Evolutionary conservation across 345 rosid genomes (phyloP).

Genomic region (Hypericum perforatum): DNA sequence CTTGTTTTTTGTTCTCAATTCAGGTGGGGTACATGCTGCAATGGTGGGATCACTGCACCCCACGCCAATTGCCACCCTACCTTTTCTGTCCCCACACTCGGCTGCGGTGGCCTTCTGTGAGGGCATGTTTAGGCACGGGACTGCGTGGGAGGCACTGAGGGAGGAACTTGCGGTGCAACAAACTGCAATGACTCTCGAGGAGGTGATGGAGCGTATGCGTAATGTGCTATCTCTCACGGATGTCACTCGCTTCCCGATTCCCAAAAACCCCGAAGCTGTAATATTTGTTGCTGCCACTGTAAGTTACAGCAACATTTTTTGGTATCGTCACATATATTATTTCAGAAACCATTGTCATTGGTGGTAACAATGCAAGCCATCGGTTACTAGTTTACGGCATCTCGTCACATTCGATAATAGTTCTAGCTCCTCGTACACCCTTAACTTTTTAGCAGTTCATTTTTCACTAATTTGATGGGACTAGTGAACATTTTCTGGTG

Average conservation of each 20-base stretch:
- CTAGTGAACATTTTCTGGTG: too few relatives aligned
- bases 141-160: conserved; percentile 98
- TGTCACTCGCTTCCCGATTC: conserved; percentile 94
- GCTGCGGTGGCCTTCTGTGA: conserved; percentile 99
- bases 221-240: conserved; percentile 92
- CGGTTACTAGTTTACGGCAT: too few relatives aligned
- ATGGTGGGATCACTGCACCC: conserved; percentile 99
- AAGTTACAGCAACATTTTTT: conserved; percentile 40
- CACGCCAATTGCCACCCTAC: conserved; percentile 87
- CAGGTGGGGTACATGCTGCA: conserved; percentile 98
- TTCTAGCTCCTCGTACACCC: too few relatives aligned
- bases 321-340: background rate
- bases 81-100: conserved; percentile 95
- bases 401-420: too few relatives aligned
- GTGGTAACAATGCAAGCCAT: too few relatives aligned
- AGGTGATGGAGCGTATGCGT: conserved; percentile 87
- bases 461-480: too few relatives aligned
- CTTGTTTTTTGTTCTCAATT: conserved; percentile 19
- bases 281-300: conserved; percentile 97
- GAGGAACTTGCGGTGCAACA: conserved; percentile 69
- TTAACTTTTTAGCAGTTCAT: too few relatives aligned
- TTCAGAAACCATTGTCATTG: too few relatives aligned
- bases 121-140: conserved; percentile 83
- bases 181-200: conserved; percentile 76
- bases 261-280: conserved; percentile 70